These are phyloP conservation scores for Eudorina sp. DNA, from an alignment of 139 green algal genomes.

Conservation along the genomic window DNA sequence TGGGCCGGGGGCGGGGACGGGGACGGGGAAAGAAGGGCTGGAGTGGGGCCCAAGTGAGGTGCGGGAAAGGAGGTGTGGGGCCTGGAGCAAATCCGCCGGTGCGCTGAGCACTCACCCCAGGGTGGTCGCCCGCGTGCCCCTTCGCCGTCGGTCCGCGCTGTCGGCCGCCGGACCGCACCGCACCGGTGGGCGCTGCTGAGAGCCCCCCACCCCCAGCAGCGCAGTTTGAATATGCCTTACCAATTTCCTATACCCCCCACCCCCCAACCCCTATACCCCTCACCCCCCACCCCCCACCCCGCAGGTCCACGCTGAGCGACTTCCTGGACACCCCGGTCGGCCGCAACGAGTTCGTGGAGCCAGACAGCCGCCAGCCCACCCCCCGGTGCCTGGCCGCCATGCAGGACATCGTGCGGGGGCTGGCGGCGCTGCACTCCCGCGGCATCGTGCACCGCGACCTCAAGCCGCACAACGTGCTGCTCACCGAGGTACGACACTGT, in stretches of 20 bases:
- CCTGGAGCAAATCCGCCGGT: no score
- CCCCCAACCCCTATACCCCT: neutral
- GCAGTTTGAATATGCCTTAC: no score
- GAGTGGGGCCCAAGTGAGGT: neutral
- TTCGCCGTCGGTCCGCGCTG: no score
- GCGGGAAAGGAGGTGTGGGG: neutral
- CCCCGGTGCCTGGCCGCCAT: constrained; percentile 59
- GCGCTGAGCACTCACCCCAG: no score
- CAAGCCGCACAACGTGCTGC: constrained; percentile 83
- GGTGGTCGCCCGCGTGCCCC: no score
- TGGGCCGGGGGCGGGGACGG: no score
- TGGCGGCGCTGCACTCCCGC: constrained; percentile 87
- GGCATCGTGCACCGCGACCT: constrained; percentile 91
- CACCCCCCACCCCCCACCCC: neutral
- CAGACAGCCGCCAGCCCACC: neutral
- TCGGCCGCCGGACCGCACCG: no score
- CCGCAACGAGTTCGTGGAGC: constrained; percentile 17
- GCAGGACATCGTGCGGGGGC: constrained; percentile 77
- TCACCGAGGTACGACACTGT: constrained; percentile 81
- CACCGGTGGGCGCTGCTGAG: no score
- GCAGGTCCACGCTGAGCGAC: constrained; percentile 46
- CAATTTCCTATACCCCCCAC: no score
- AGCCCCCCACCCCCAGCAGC: no score
- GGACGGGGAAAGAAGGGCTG: no score
- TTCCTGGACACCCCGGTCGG: constrained; percentile 4